Conservation (phyloP, 2,329 filamentous ascomycete species). For the Aspergillus puulaauensis region DNA sequence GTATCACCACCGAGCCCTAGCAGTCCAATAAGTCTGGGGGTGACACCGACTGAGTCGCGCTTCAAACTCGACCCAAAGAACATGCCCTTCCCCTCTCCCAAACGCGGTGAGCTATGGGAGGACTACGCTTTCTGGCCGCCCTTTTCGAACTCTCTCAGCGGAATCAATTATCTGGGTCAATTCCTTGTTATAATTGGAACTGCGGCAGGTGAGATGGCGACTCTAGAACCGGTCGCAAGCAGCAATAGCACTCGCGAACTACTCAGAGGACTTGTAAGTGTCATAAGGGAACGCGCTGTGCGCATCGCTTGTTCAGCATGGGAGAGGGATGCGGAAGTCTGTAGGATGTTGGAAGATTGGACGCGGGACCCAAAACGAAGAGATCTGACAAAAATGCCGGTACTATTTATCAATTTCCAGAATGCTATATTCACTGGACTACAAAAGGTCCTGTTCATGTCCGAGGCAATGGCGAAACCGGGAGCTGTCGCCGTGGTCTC, state of each 20-base stretch:
- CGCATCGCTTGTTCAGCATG: constrained; percentile 84
- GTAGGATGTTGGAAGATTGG: constrained; percentile 94
- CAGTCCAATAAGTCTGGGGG: constrained; percentile 57
- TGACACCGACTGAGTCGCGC: constrained; percentile 65
- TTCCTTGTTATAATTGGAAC: constrained; percentile 81
- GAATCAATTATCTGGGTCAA: constrained; percentile 84
- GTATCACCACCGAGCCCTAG: constrained; percentile 64
- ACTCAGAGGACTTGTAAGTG: constrained; percentile 72
- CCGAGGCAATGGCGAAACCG: constrained; percentile 75
- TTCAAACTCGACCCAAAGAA: constrained; percentile 80
- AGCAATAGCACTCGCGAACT: constrained; percentile 62
- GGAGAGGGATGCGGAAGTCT: constrained; percentile 90
- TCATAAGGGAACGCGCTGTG: constrained; percentile 79
- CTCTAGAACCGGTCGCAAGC: constrained; percentile 65
- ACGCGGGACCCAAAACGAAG: constrained; percentile 75
- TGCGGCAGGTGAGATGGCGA: constrained; percentile 81
- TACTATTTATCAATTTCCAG: constrained; percentile 82
- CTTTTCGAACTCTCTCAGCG: constrained; percentile 85
- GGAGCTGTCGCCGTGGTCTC: constrained; percentile 75
- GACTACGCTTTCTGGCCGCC: constrained; percentile 96
- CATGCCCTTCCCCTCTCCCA: constrained; percentile 73
- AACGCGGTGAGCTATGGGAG: constrained; percentile 82
- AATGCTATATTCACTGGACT: constrained; percentile 77
- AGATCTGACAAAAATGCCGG: constrained; percentile 88
- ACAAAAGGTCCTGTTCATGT: constrained; percentile 94